Base-by-base conservation (phyloP, 164 flowering plant genomes). In the Vitis cinerea region DNA sequence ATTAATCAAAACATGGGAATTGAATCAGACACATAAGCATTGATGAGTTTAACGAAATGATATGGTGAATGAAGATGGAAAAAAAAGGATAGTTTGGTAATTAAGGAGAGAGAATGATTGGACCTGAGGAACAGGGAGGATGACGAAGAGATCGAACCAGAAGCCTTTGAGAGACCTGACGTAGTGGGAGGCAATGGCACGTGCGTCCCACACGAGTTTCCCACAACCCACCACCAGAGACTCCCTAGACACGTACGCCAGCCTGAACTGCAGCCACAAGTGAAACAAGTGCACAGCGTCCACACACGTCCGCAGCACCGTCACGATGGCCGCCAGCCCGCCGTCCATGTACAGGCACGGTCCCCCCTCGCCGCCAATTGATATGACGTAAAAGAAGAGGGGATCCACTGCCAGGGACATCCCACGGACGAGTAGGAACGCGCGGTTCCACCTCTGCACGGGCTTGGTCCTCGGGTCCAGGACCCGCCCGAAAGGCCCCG, bases 121-220 rank as follows among this genome's bases (percentile, higher is more conserved):
- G 30, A 94, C 98, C 98, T 94, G 98, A 0, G 97, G 98, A 9
- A 92, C 86, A 0, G 98, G 98, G 11, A 94, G 93, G 30, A 94
- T 87, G 60, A 94, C 98, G 64, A 92, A 88, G 62, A 75, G 80
- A 69, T 94, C 98, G 74, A 90, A 90, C 98, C 98, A 94, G 79
- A 94, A 94, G 10, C 97, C 98, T 53, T 79, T 86, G 15, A 89
- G 66, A 9, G 98, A 92, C 8, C 91, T 55, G 19, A 89, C 64
- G 68, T 94, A 94, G 70, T 94, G 94, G 0, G 80, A 71, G 1
- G 97, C 94, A 52, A 94, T 77, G 5, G 88, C 85, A 57, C 84
- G 92, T 10, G 94, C 78, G 76, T 94, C 97, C 98, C 98, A 94
- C 80, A 94, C 97, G 72, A 94, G 97, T 70, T 92, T 92, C 65